phyloP scores from a whole-genome alignment of 2,329 filamentous ascomycete genomes.

The Pseudocercospora eumusae region DNA sequence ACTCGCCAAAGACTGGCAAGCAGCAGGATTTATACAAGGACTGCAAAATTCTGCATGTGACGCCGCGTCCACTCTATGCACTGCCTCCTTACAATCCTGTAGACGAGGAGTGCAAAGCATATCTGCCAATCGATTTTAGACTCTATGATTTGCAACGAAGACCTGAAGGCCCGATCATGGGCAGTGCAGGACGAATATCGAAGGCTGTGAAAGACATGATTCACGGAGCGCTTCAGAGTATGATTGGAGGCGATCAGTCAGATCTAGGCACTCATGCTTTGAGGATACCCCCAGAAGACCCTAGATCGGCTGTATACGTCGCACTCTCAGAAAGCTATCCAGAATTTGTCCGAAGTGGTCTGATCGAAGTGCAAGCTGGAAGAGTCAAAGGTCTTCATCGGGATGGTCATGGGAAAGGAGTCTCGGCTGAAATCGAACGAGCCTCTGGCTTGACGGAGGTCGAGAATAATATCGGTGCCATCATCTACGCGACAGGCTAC shows the following conservation, averaged over 20 bases:
- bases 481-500: slow-evolving; percentile 77
- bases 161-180: slow-evolving; percentile 58
- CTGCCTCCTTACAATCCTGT: slow-evolving; percentile 58
- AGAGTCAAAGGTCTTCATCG: slow-evolving; percentile 33
- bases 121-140: slow-evolving; percentile 71
- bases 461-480: slow-evolving; percentile 58
- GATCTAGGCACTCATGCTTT: slow-evolving; percentile 36
- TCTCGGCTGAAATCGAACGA: slow-evolving; percentile 15
- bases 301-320: slow-evolving; percentile 46
- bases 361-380: slow-evolving; percentile 45
- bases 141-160: slow-evolving; percentile 70
- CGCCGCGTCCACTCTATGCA: slow-evolving; percentile 70
- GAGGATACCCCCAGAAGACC: slow-evolving; percentile 23
- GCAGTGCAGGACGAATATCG: slow-evolving; percentile 66
- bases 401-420: slow-evolving; percentile 23
- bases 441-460: slow-evolving; percentile 39
- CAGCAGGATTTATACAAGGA: slow-evolving; percentile 34
- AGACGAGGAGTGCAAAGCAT: slow-evolving; percentile 49
- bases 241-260: slow-evolving; percentile 51
- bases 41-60: slow-evolving; percentile 67
- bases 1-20: slow-evolving; percentile 49
- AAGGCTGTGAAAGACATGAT: slow-evolving; percentile 48
- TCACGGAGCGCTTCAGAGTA: slow-evolving; percentile 32
- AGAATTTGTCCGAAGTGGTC: slow-evolving; percentile 69
- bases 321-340: slow-evolving; percentile 71